Percentiles rank a stretch among this genome's conserved stretches.
phyloP scores from a whole-genome alignment of 495 filamentous ascomycete species.

The Xylaria palmicola region DNA sequence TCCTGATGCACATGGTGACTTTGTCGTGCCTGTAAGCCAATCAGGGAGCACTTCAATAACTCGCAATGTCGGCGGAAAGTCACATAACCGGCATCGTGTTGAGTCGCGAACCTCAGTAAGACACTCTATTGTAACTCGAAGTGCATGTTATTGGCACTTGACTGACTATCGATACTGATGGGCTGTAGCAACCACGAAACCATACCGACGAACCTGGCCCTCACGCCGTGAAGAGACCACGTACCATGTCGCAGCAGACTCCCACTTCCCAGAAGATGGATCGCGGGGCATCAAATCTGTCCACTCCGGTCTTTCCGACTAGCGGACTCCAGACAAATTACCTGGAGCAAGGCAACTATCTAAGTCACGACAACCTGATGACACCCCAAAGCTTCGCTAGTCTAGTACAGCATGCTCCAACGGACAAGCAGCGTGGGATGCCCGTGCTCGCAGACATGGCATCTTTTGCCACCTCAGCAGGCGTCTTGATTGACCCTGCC shows the following conservation, averaged over 20 bases:
- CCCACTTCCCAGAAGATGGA: slow-evolving; percentile 32
- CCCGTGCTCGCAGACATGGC: slow-evolving; percentile 20
- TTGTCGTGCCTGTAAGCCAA: slow-evolving; percentile 23
- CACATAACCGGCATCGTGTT: slow-evolving; percentile 26
- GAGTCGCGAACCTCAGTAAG: slow-evolving; percentile 28
- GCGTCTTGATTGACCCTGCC: slow-evolving; percentile 27
- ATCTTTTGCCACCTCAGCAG: slow-evolving; percentile 17
- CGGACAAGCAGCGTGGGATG: slow-evolving; percentile 22
- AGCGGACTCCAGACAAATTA: slow-evolving; percentile 20
- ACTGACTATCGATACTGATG: slow-evolving; percentile 21
- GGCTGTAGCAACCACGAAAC: slow-evolving; percentile 20
- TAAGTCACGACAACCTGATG: slow-evolving; percentile 20
- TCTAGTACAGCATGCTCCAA: slow-evolving; percentile 17
- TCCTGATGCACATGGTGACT: slow-evolving; percentile 26
- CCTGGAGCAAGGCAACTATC: slow-evolving; percentile 20
- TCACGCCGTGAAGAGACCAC: slow-evolving; percentile 30
- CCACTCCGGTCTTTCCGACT: slow-evolving; percentile 19
- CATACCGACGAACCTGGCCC: slow-evolving; percentile 21
- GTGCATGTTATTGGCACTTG: neutral
- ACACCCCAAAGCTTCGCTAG: slow-evolving; percentile 22
- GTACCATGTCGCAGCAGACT: slow-evolving; percentile 34
- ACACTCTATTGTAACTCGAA: slow-evolving; percentile 12
- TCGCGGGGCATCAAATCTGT: slow-evolving; percentile 29
- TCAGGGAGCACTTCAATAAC: slow-evolving; percentile 35
- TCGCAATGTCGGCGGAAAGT: slow-evolving; percentile 28